Evolutionary conservation across 2,329 filamentous ascomycete species (phyloP).

Genomic region (Periglandula ipomoeae): DNA sequence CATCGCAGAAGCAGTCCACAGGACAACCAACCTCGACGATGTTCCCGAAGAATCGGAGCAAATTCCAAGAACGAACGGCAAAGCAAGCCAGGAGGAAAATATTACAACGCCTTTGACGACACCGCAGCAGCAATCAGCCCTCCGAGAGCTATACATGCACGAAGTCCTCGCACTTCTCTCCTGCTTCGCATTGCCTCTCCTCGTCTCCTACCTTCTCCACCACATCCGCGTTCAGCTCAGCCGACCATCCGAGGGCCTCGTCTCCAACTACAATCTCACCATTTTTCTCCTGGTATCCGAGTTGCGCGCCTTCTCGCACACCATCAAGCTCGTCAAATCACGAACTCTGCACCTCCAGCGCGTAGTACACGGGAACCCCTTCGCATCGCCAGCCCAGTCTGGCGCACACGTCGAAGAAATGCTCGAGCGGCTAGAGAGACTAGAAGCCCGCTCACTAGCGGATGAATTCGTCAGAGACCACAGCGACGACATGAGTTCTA

Average conservation of each 20-base stretch:
- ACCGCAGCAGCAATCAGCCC: constrained; percentile 28
- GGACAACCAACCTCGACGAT: constrained; percentile 36
- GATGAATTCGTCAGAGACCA: constrained; percentile 16
- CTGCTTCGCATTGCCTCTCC: constrained; percentile 69
- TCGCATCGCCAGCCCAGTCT: constrained; percentile 21
- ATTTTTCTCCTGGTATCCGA: constrained; percentile 86
- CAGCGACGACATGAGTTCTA: constrained; percentile 22
- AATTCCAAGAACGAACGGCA: neutral
- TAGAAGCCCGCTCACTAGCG: constrained; percentile 47
- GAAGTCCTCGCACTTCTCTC: constrained; percentile 66
- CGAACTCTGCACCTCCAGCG: constrained; percentile 76
- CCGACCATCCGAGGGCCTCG: constrained; percentile 72
- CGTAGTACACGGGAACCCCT: constrained; percentile 49
- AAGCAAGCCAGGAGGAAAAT: neutral
- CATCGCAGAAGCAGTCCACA: constrained; percentile 29
- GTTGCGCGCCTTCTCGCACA: constrained; percentile 70
- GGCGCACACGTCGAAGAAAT: constrained; percentile 46
- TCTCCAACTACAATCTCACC: constrained; percentile 87
- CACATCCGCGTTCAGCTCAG: constrained; percentile 72
- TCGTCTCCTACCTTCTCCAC: constrained; percentile 80
- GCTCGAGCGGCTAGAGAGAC: constrained; percentile 54
- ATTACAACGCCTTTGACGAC: constrained; percentile 15
- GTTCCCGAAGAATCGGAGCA: constrained; percentile 10
- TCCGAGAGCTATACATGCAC: constrained; percentile 61
- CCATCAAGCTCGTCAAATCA: constrained; percentile 70